Base-by-base conservation (phyloP, 169 alveolate genomes). In the Cryptosporidium xiaoi region DNA sequence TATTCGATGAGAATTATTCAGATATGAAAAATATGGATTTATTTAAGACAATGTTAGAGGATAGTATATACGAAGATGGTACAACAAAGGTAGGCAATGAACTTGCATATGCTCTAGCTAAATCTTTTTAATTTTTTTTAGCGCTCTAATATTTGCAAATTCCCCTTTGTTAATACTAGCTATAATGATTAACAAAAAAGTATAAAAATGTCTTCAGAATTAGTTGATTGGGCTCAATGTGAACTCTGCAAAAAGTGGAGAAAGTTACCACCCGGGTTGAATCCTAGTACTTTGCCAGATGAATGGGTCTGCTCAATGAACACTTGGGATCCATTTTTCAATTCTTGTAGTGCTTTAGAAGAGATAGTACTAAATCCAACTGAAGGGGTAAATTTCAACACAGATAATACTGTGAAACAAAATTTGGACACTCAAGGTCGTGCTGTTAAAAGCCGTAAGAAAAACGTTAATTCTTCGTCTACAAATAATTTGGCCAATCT, bases 191-290 rank as follows among this genome's bases (percentile, higher is more conserved):
- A 44, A 24, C 46, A 44, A 8, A 40, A 56, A 44, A 2, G 10
- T 27, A 36, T 24, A 53, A 50, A 60, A 18, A 3, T 44, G 46
- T 56, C 65, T 60, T 29, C 87, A 5, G 87, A 77, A 46, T 62
- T 77, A 34, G 87, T 77, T 13, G 71, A 77, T 77, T 77, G 87
- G 87, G 87, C 87, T 77, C 87, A 77, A 62, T 77, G 87, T 16
- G 87, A 77, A 46, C 62, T 77, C 12, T 77, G 87, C 5, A 77
- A 77, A 62, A 77, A 77, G 50, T 77, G 87, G 87, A 56, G 87
- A 77, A 56, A 48, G 50, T 33, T 77, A 44, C 87, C 87, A 2
- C 29, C 64, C 0, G 87, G 87, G 16, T 58, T 77, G 71, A 77
- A 77, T 33, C 87, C 87, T 13, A 50, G 46, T 36, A 77, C 87